Evolutionary conservation across 768 basidiomycete species (phyloP), one percentile per base, ranked within the genome.

Genomic region (Auriscalpium vulgare): DNA sequence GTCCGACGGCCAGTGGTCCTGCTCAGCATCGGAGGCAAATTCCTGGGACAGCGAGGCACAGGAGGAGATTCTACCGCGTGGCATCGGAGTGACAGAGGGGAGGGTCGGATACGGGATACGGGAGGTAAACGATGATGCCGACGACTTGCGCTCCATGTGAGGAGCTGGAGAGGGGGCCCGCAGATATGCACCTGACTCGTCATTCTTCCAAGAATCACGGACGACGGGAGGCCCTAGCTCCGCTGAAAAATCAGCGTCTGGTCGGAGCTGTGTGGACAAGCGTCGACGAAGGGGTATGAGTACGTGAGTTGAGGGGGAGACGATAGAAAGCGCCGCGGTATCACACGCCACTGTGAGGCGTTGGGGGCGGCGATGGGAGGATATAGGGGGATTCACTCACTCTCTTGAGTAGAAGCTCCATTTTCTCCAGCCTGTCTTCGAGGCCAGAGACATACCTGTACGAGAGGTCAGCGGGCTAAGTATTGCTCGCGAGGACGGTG

Each of bases 151-250:
- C 11, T 51, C 53, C 46, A 4, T 29, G 48, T 50, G 3, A n/a
- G 56, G 36, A 37, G 50, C 10, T n/a, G 60, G 34, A 10, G 35
- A 2, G 19, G 57, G 47, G 13, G 7, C 29, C 2, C 29, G 29
- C 29, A 29, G 3, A 2, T 29, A 8, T 23, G 10, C 9, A 47
- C 10, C 35, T 29, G 73, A 71, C 29, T 61, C 60, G 35, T 65
- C 56, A 8, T 56, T 56, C 62, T 68, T 86, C 87, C 87, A 88
- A 5, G 84, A 85, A 60, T 77, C 84, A 38, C 85, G 80, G 47
- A 79, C 37, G 9, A 88, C 69, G 1, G 78, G 78, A 8, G 83
- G 80, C 0, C 87, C 87, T 48, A 89, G 72, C 59, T 85, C 80
- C 19, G 75, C 68, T 37, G 80, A 76, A 65, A 86, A 84, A 65